Evolutionary conservation across 768 basidiomycete genomes (phyloP), one percentile per base, ranked within the genome.

Genomic region (Pleurotus platypus): DNA sequence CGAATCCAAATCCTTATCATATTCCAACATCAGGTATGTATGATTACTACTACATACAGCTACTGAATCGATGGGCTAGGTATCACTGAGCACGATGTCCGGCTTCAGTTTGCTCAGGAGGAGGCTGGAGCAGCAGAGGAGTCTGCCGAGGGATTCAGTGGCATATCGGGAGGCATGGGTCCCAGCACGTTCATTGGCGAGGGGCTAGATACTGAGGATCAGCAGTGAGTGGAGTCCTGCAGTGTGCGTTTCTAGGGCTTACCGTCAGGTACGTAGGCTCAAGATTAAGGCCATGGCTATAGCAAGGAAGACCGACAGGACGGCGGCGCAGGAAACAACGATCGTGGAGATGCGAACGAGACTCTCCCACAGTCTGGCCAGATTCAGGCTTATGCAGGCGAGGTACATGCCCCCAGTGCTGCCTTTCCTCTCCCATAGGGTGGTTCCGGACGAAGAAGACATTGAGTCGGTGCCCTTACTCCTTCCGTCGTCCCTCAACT

Each of bases 221-320:
- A 56, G 22, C 56, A 48, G 18, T 51, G 57, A 5, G 59, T 65
- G 7, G 60, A 49, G 5, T 62, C 63, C 51, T 46, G 63, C 9
- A 62, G 5, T 48, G 13, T 15, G 13, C 18, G 13, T 26, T 48
- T 26, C 26, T 48, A 13, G 18, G 13, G 26, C 18, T 18, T 15
- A 15, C 24, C 15, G n/a, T 48, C 18, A 15, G 13, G 15, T n/a
- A 15, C 18, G 5, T 35, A 53, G 50, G 22, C 50, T 18, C 15
- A 22, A 35, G n/a, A 53, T 53, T 24, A 35, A 37, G 50, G 38
- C n/a, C 37, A 30, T 18, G n/a, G 16, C 30, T 53, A n/a, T 12
- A 53, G 27, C 16, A 13, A 37, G n/a, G 5, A 59, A 49, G 61
- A 4, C 5, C 18, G 7, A 30, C 18, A 6, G 13, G 12, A 50